Evolutionary conservation across 345 rosid genomes (phyloP), one percentile per base, ranked within the genome.

Genomic region (Hypericum androsaemum): DNA sequence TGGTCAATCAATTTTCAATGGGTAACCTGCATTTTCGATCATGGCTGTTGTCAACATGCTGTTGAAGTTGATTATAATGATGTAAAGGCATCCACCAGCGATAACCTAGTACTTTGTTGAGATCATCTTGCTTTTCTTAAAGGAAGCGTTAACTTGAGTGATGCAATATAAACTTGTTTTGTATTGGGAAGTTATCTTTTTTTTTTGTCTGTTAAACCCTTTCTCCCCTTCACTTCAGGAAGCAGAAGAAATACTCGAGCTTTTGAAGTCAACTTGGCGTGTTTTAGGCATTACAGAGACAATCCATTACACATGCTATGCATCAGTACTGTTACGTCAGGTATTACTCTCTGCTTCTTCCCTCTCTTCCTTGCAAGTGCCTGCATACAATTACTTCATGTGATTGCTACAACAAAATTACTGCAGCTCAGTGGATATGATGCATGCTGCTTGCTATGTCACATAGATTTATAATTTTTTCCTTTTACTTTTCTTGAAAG

Each of bases 231-330:
- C 39, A 58, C 48, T 62, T 43, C 71, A 92, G 98, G 98, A 88
- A 75, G 95, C 81, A 64, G 98, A 92, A 71, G 94, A 92, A 80
- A 92, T 85, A 59, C 94, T 92, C 56, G 96, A 92, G 84, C 96
- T 92, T 51, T 63, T 92, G 57, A 92, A 81, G 78, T 88, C 94
- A 41, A 88, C 96, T 7, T 88, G 98, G 98, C 86, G 89, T 67
- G 84, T 88, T 64, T 77, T 92, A 50, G 98, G 98, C 65, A 74
- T 92, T 54, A 85, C 95, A 38, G 96, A 88, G 80, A 92, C 96
- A 55, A 83, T 85, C 61, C 98, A 92, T 58, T 83, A 77, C 73
- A 83, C 95, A 49, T 92, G 95, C 79, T 92, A 84, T 58, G 75
- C 89, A 16, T 92, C 86, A 86, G 79, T 92, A 50, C 73, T 92